Evolutionary conservation across 2,329 filamentous ascomycete genomes (phyloP), one percentile per base, ranked within the genome.

Genomic region (Passalora sequoiae): DNA sequence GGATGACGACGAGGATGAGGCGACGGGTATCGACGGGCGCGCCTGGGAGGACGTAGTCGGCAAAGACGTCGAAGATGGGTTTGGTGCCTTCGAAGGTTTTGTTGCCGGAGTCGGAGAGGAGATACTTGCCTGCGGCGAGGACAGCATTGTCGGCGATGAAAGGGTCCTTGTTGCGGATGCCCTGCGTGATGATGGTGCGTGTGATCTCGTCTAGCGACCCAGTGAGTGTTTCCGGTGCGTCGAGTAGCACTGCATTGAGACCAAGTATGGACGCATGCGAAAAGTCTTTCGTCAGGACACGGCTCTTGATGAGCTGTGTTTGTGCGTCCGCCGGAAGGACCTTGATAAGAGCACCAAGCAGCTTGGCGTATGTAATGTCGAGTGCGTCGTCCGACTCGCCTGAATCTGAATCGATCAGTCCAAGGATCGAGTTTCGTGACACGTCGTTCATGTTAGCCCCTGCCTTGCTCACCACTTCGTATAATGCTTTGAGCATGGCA

Each of bases 401-500:
- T 3, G 77, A 71, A 49, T 95, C 89, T 55, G 81, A 81, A 64
- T 97, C 92, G 59, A 98, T 96, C 37, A 98, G 74, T 31, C 80
- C 78, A 37, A 98, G 72, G 19, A 98, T 88, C n/a, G 89, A 82
- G 47, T 81, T 78, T 43, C 89, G 82, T 36, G 91, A 96, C 16
- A 82, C 72, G 59, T 97, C 92, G 57, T 86, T 89, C 92, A 98
- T 98, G 67, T 91, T 96, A 45, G 76, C 76, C 42, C 92, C 92
- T 13, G 89, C 91, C 68, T 95, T 95, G 73, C 87, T 91, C 48
- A 98, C 84, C 21, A 98, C 92, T 62, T 97, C 91, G 62, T 94
- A 96, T 33, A 98, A 70, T 3, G 92, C 92, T 72, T 94, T 95
- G 59, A 98, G 76, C 92, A 98, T 98, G 20, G 92, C 92, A 54